Evolutionary conservation across 345 rosid species (phyloP).

Genomic region (Limnanthes douglasii): DNA sequence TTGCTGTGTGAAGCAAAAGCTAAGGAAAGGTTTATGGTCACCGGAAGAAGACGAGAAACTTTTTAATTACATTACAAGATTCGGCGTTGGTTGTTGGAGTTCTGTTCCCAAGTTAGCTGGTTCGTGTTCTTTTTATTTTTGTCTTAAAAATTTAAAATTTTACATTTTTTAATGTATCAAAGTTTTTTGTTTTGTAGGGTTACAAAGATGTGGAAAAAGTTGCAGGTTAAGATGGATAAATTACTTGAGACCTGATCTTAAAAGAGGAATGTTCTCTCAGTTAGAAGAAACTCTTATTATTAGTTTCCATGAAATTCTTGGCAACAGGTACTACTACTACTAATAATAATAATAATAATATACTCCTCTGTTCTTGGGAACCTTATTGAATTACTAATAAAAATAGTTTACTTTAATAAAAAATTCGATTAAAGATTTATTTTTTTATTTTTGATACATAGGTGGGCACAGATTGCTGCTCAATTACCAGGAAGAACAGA

Average conservation of each 20-base stretch:
- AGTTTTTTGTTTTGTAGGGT: conserved; percentile 10
- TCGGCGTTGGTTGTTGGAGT: conserved; percentile 86
- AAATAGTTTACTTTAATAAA: no score
- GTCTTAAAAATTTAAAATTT: background rate
- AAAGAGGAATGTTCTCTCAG: conserved; percentile 59
- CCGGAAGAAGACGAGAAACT: conserved; percentile 83
- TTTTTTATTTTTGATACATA: background rate
- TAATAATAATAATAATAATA: no score
- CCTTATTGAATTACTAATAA: no score
- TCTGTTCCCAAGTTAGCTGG: conserved; percentile 83
- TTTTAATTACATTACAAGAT: conserved; percentile 41
- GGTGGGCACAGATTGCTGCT: conserved; percentile 22
- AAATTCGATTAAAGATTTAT: no score
- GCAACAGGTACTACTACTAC: conserved; percentile 57
- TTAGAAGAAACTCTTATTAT: conserved; percentile 46
- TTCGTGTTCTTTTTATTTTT: conserved; percentile 4
- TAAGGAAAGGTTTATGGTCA: conserved; percentile 73
- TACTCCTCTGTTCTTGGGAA: no score
- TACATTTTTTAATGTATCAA: background rate
- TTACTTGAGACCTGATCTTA: conserved; percentile 84
- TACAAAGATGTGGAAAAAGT: conserved; percentile 43
- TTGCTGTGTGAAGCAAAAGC: conserved; percentile 56
- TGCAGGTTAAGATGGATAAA: conserved; percentile 91
- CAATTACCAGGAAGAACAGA: conserved; percentile 16
- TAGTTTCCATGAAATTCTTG: conserved; percentile 44